Evolutionary conservation across 2,329 filamentous ascomycete species (phyloP).

Genomic region (Malbranchea cinnamomea): DNA sequence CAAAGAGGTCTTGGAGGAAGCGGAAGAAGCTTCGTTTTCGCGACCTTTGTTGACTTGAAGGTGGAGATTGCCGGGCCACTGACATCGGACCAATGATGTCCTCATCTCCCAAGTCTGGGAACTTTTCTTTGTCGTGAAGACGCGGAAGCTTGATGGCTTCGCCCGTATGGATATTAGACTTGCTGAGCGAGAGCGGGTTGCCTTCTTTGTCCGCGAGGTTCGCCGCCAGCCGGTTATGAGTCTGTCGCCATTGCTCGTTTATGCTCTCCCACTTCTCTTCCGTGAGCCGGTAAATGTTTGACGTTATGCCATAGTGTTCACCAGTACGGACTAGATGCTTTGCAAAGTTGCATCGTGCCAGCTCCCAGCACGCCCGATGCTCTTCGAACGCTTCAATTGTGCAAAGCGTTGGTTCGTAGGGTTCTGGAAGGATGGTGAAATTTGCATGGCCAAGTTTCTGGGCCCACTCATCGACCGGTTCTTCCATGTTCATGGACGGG

Average conservation of each 20-base stretch:
- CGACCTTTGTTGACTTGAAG: constrained; percentile 20
- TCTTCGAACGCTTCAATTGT: constrained; percentile 47
- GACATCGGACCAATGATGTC: constrained; percentile 90
- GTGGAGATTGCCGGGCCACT: constrained; percentile 30
- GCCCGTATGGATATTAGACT: constrained; percentile 30
- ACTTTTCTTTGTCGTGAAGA: constrained; percentile 52
- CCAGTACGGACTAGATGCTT: constrained; percentile 77
- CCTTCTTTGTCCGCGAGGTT: constrained; percentile 26
- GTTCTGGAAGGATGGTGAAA: constrained; percentile 72
- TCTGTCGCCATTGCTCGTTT: constrained; percentile 56
- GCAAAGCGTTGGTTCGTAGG: constrained; percentile 53
- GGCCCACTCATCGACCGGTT: constrained; percentile 84
- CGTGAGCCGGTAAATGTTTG: constrained; percentile 73
- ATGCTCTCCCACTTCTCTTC: constrained; percentile 79
- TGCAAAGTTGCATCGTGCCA: constrained; percentile 70
- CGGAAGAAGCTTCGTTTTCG: constrained; percentile 31
- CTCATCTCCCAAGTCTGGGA: constrained; percentile 73
- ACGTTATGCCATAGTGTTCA: constrained; percentile 81
- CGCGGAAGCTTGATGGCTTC: constrained; percentile 33
- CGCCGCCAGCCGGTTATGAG: constrained; percentile 50
- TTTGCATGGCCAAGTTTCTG: constrained; percentile 80
- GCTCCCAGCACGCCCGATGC: constrained; percentile 66
- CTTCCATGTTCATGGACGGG: constrained; percentile 45
- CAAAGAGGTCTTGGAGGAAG: constrained; percentile 30
- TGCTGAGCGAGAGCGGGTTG: constrained; percentile 23